Evolutionary conservation across 2,329 filamentous ascomycete species (phyloP), one percentile per base, ranked within the genome.

Genomic region (Trichoderma cornu-damae): DNA sequence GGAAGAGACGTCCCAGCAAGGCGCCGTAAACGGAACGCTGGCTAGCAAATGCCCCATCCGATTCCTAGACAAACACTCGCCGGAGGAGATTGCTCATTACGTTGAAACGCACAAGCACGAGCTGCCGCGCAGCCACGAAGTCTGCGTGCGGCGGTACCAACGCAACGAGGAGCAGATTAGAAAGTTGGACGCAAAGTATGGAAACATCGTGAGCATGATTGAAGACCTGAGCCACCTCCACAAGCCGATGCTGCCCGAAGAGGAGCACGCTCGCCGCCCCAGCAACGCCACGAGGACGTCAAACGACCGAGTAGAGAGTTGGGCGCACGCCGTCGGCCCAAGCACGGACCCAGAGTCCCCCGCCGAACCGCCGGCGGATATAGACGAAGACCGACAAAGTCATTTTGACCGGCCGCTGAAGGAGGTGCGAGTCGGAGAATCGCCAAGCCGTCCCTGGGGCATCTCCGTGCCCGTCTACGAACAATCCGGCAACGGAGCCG

Each of bases 61-160:
- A 47, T 96, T 88, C 74, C 78, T 96, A 68, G 88, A 96, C 71
- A 87, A 96, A 70, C 92, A 96, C 68, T 91, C 90, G 2, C 90
- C 93, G 2, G 90, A 96, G 74, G 92, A 96, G 69, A 87, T 97
- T 61, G 93, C 93, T 12, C 84, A 88, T 67, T 97, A 96, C 70
- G 90, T 97, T 67, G 90, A 96, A 70, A 91, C 86, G 52, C 92
- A 96, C 75, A 96, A 96, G 71, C 92, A 97, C 72, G 89, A 96
- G 71, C 82, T 97, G 54, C 93, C 93, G 8, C 84, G 93, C 65
- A 96, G 91, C 69, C 93, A 97, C 72, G 90, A 95, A 69, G 83
- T 96, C 43, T 97, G 93, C 71, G 85, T 97, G 60, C 86, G 89
- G 67, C 84, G 92, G 58, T 96, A 96, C 69, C 90, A 96, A 73